A percentile compares a stretch with the other conserved stretches of the same genome.
Conservation (phyloP, 2,329 filamentous ascomycete species). For the Aureobasidium sp. region DNA sequence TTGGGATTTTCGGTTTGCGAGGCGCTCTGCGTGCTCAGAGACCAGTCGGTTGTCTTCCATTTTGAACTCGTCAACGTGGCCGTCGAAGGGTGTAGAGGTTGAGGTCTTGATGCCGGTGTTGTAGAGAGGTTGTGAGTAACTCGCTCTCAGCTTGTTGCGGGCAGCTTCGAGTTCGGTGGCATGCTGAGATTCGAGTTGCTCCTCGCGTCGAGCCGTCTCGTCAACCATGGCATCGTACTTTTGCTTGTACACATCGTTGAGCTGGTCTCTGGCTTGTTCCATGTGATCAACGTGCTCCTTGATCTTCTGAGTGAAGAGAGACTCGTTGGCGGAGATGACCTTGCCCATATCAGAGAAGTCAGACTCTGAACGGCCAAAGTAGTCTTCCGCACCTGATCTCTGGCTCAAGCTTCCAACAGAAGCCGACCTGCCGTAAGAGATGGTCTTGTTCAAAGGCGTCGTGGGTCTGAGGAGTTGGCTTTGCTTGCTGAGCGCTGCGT, state of each 20-base stretch:
- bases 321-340: constrained; percentile 28
- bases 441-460: constrained; percentile 5
- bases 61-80: constrained; percentile 1
- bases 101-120: background rate
- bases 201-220: constrained; percentile 24
- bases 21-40: constrained; percentile 24
- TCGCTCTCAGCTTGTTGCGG: constrained; percentile 23
- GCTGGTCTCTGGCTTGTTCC: constrained; percentile 27
- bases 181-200: constrained; percentile 23
- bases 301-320: constrained; percentile 27
- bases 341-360: constrained; percentile 28
- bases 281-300: constrained; percentile 29
- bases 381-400: background rate
- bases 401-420: background rate
- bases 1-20: constrained; percentile 28
- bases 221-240: constrained; percentile 24
- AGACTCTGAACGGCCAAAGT: constrained; percentile 17
- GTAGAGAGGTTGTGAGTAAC: constrained; percentile 15
- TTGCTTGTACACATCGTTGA: constrained; percentile 26
- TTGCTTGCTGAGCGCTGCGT: background rate
- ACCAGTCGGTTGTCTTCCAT: constrained; percentile 25
- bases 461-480: background rate
- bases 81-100: background rate
- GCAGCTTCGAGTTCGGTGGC: constrained; percentile 25
- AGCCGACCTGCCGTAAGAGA: background rate